These are phyloP conservation scores for Serendipita vermifera DNA, from an alignment of 768 basidiomycete species.

Conservation along the genomic window DNA sequence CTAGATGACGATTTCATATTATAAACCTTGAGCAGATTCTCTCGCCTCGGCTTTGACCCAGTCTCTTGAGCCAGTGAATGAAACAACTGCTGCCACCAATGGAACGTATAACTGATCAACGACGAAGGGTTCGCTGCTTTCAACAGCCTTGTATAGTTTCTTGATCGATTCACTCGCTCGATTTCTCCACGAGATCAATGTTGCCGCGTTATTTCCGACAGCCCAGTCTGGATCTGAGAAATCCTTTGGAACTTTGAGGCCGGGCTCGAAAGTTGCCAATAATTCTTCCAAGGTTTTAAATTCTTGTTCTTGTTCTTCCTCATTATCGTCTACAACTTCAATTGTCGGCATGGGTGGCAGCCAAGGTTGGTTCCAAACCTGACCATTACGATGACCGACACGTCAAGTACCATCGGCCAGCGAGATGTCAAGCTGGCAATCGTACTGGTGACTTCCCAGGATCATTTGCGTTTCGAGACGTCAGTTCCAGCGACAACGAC, in stretches of 20 bases:
- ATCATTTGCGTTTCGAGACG: background rate
- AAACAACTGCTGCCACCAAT: background rate
- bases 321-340: slow-evolving; percentile 1
- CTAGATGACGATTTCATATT: background rate
- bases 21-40: background rate
- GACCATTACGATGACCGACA: background rate
- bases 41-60: background rate
- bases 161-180: background rate
- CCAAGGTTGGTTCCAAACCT: background rate
- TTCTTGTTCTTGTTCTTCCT: background rate
- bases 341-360: background rate
- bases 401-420: no score
- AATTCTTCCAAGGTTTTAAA: background rate
- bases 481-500: background rate
- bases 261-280: background rate
- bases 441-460: background rate
- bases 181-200: slow-evolving; percentile 1
- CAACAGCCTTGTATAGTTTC: background rate
- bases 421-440: background rate
- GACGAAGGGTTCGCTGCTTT: background rate
- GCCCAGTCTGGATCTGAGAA: background rate
- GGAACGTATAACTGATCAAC: background rate
- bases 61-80: background rate
- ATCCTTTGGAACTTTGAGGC: background rate
- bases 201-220: background rate